Evolutionary conservation across 164 flowering plant species (phyloP).

Genomic region (Magnolia sinica): DNA sequence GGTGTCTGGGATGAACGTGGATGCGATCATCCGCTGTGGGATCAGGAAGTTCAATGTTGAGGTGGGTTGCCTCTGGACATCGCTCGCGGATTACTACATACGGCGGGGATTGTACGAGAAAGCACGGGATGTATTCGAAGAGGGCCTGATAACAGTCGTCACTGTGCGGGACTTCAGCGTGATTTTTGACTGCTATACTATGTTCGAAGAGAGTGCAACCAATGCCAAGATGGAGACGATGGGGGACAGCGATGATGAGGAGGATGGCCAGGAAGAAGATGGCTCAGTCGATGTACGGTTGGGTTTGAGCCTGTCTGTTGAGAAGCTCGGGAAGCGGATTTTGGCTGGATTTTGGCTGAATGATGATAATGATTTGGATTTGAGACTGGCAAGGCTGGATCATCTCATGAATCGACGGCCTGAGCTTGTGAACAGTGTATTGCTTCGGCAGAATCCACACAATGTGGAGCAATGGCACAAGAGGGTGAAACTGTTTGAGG

Average conservation of each 20-base stretch:
- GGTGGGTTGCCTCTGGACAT: slow-evolving; percentile 92
- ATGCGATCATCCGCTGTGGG: slow-evolving; percentile 89
- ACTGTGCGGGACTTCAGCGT: slow-evolving; percentile 94
- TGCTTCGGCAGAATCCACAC: slow-evolving; percentile 93
- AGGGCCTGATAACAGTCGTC: slow-evolving; percentile 83
- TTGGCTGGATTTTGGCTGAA: slow-evolving; percentile 68
- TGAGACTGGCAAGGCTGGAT: slow-evolving; percentile 75
- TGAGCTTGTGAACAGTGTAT: slow-evolving; percentile 85
- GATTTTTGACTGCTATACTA: slow-evolving; percentile 79
- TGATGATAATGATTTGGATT: slow-evolving; percentile 73
- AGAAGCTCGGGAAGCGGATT: slow-evolving; percentile 48
- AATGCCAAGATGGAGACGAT: slow-evolving; percentile 62
- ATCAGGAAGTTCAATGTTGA: slow-evolving; percentile 90
- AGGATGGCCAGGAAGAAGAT: slow-evolving; percentile 25
- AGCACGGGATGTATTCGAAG: slow-evolving; percentile 90
- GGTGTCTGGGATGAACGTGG: slow-evolving; percentile 87
- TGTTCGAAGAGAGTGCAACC: slow-evolving; percentile 82
- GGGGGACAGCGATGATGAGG: slow-evolving; percentile 57
- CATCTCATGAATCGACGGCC: slow-evolving; percentile 82
- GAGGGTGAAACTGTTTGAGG: slow-evolving; percentile 85
- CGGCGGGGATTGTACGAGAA: slow-evolving; percentile 72
- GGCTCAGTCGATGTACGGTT: slow-evolving; percentile 39
- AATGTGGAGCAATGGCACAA: slow-evolving; percentile 98
- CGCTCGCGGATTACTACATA: slow-evolving; percentile 84
- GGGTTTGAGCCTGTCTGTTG: slow-evolving; percentile 38